Base-by-base conservation (phyloP, 1,139 yeast genomes). In the Ogataea hybrid region DNA sequence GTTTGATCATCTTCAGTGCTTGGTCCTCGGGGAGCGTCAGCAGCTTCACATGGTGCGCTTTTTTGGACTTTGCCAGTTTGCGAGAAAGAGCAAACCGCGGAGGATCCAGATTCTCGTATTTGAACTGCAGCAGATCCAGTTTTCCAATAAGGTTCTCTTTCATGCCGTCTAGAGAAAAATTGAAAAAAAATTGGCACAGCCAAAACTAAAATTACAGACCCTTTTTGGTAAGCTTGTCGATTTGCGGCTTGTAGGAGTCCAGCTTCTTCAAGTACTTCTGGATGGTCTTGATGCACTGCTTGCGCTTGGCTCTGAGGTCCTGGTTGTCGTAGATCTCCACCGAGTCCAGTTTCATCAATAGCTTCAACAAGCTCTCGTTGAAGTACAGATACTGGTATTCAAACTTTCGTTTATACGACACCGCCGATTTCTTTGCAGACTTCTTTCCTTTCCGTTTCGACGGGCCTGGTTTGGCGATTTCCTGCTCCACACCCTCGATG, bases 301-400 rank as follows among this genome's bases (percentile, higher is more conserved):
- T 82, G 53, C 94, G 71, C 55, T 71, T 71, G 33, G 68, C 69
- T 53, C 86, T 75, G 51, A 84, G 66, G 5, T 69, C 67, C 0
- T 66, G 72, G 53, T 77, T 75, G 62, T 59, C 64, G 49, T 53
- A 57, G 0, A 75, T 72, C 43, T 84, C 88, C 31, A 84, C 69
- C 2, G 75, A 81, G 54, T 84, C 94, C 46, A 84, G 67, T 46
- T 73, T 76, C 70, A 84, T 70, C 52, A 83, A 63, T 51, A 82
- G 73, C 57, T 84, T 83, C 59, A 84, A 67, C 39, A 84, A 65
- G 73, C 75, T 75, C 58, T 84, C 94, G 50, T 79, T 82, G 57
- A 71, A 79, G 57, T 70, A 84, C 41, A 76, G 73, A 52, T 70
- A 74, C 56, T 75, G 73, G 58, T 77, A 82, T 35, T 70, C 67